Evolutionary conservation across 441 rosid species (phyloP).

Genomic region (Populus tomentosa): DNA sequence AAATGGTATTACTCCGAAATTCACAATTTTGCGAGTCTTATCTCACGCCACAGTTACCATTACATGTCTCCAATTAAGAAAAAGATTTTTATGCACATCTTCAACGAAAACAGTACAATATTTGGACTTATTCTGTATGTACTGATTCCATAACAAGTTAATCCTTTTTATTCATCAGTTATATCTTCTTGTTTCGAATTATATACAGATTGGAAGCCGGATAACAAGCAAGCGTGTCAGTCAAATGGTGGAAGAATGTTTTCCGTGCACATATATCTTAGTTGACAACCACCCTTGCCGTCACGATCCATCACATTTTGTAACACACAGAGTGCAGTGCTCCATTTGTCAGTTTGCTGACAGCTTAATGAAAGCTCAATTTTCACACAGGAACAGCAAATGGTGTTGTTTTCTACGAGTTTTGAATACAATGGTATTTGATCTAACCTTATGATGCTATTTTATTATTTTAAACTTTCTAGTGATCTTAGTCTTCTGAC

Average conservation of each 20-base stretch:
- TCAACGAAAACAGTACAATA: background rate
- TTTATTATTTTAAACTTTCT: background rate
- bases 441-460: constrained; percentile 18
- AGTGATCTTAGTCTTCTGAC: background rate
- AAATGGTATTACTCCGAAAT: background rate
- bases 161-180: constrained; percentile 16
- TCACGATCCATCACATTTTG: constrained; percentile 93
- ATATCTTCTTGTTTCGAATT: constrained; percentile 21
- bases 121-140: background rate
- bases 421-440: constrained; percentile 59
- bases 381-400: constrained; percentile 38
- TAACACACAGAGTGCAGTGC: constrained; percentile 89
- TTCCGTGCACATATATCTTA: constrained; percentile 68
- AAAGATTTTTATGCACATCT: background rate
- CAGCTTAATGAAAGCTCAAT: constrained; percentile 43
- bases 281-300: constrained; percentile 83
- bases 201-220: constrained; percentile 82
- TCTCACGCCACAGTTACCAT: background rate
- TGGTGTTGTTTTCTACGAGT: constrained; percentile 51
- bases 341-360: constrained; percentile 60
- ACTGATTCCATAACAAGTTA: constrained; percentile 4
- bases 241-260: constrained; percentile 77
- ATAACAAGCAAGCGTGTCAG: constrained; percentile 82
- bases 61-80: background rate
- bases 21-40: background rate